Evolutionary conservation across 805 yeast species (phyloP).

Genomic region (Saccharomyces eubayanus): DNA sequence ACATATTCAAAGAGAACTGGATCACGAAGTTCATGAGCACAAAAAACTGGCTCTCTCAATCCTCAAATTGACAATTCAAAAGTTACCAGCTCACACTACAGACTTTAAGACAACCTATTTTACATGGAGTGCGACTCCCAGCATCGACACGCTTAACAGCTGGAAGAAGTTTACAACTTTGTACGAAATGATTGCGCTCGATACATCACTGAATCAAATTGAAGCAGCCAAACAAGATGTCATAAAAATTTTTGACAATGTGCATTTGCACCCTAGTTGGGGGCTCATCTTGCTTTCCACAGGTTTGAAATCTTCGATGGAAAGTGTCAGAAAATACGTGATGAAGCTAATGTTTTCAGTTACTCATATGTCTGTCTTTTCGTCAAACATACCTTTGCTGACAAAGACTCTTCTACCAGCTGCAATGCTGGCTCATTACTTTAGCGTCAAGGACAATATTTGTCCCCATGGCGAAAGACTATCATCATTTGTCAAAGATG

Average conservation of each 20-base stretch:
- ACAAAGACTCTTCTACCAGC: conserved; percentile 45
- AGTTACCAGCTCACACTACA: conserved; percentile 22
- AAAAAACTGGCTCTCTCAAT: conserved; percentile 63
- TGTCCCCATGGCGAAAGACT: conserved; percentile 57
- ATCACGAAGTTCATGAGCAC: conserved; percentile 51
- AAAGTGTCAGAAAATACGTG: conserved; percentile 61
- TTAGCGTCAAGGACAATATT: conserved; percentile 33
- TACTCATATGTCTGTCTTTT: conserved; percentile 40
- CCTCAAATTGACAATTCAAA: conserved; percentile 50
- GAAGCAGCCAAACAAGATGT: conserved; percentile 68
- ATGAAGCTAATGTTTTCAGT: conserved; percentile 48
- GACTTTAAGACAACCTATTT: conserved; percentile 9
- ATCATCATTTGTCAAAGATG: conserved; percentile 34
- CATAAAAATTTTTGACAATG: conserved; percentile 40
- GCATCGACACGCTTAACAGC: conserved; percentile 31
- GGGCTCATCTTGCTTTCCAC: conserved; percentile 64
- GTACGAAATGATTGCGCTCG: conserved; percentile 74
- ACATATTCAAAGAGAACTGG: conserved; percentile 47
- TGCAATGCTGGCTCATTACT: conserved; percentile 56
- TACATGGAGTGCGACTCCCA: conserved; percentile 23
- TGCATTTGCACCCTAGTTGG: conserved; percentile 62
- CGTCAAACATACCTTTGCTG: conserved; percentile 33
- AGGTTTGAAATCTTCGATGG: conserved; percentile 70
- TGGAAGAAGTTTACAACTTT: conserved; percentile 73
- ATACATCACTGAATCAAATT: conserved; percentile 79